Evolutionary conservation across 768 basidiomycete species (phyloP).

Genomic region (Mycena indigotica): DNA sequence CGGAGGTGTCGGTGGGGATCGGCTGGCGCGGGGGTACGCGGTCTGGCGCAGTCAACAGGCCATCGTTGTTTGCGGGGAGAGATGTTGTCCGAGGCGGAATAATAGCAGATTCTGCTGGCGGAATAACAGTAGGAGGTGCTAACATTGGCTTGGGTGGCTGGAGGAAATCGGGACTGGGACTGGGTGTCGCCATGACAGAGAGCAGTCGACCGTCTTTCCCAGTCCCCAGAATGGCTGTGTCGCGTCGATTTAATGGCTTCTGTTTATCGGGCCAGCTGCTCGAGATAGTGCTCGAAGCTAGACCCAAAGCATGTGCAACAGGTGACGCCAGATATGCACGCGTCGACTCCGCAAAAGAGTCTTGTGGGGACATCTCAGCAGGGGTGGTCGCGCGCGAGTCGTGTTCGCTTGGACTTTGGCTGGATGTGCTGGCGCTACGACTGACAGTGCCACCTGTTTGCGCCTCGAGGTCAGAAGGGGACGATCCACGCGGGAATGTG

Average conservation of each 20-base stretch:
- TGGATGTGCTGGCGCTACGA: not conserved
- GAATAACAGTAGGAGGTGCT: not conserved
- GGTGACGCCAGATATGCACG: not conserved
- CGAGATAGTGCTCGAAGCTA: not conserved
- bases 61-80: not conserved
- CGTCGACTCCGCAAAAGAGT: not conserved
- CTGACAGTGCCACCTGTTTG: not conserved
- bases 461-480: not conserved
- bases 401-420: not conserved
- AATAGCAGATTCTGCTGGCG: not conserved
- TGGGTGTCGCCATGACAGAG: slow-evolving; percentile 1
- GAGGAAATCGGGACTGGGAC: not conserved
- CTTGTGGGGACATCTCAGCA: not conserved
- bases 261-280: not conserved
- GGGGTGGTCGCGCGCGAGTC: not conserved
- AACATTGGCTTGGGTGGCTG: not conserved
- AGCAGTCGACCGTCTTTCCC: not conserved
- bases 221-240: not conserved
- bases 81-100: not conserved
- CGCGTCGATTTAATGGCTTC: not conserved
- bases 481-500: not conserved
- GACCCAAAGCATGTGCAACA: slow-evolving; percentile 1
- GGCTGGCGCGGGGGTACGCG: not conserved
- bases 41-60: no score
- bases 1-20: not conserved